Evolutionary conservation across 805 yeast genomes (phyloP).

Genomic region (Yamadazyma tumulicola): DNA sequence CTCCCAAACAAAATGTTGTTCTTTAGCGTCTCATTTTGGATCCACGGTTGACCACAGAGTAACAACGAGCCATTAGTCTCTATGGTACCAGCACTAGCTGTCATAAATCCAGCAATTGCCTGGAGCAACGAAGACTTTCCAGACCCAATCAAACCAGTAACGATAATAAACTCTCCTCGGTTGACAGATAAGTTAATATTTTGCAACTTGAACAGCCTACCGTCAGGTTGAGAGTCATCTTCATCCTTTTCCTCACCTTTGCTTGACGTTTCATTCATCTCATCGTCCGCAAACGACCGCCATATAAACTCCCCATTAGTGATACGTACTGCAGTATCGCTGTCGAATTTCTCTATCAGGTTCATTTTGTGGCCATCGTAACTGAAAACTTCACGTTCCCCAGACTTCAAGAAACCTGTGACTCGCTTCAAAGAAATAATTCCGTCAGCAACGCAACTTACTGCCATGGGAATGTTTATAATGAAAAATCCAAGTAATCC

Average conservation of each 20-base stretch:
- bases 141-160: conserved; percentile 35
- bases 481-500: conserved; percentile 59
- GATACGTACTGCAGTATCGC: conserved; percentile 19
- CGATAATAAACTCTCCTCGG: conserved; percentile 31
- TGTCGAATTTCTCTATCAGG: conserved; percentile 14
- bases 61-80: conserved; percentile 24
- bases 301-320: conserved; percentile 26
- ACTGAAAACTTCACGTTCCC: conserved; percentile 25
- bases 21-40: conserved; percentile 30
- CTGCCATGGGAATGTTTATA: conserved; percentile 65
- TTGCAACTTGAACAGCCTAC: no score
- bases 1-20: conserved; percentile 30
- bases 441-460: conserved; percentile 67
- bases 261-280: no score
- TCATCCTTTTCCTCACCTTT: no score
- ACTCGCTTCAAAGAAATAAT: conserved; percentile 57
- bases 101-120: conserved; percentile 39
- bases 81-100: conserved; percentile 24
- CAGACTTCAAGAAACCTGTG: conserved; percentile 47
- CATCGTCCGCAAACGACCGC: conserved; percentile 22
- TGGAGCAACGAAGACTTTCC: conserved; percentile 35
- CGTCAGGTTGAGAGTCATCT: no score
- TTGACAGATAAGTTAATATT: conserved; percentile 20
- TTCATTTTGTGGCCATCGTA: conserved; percentile 32
- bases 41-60: conserved; percentile 32